Evolutionary conservation across 2,329 filamentous ascomycete species (phyloP).

Genomic region (Basipetospora chlamydospora): DNA sequence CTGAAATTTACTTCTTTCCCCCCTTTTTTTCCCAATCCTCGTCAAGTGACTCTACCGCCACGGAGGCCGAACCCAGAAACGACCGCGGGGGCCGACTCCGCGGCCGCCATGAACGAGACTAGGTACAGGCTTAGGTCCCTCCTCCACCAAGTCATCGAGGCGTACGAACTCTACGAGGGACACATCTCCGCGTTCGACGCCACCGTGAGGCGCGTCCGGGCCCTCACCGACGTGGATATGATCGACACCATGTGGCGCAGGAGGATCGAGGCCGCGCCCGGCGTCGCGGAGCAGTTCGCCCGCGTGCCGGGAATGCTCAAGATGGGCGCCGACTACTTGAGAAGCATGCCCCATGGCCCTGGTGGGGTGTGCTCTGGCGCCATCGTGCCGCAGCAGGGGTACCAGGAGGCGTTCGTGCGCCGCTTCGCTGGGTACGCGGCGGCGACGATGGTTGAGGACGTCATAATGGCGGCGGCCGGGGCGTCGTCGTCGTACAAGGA

Average conservation of each 20-base stretch:
- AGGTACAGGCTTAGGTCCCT: slow-evolving; percentile 10
- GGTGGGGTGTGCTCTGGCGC: too few relatives aligned
- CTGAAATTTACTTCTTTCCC: not conserved
- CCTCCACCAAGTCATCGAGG: slow-evolving; percentile 12
- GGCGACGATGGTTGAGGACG: not conserved
- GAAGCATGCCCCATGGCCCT: too few relatives aligned
- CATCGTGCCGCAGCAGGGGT: slow-evolving; percentile 1
- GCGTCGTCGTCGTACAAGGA: not conserved
- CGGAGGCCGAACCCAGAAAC: not conserved
- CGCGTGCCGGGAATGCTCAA: not conserved
- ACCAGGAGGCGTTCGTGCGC: not conserved
- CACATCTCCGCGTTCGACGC: slow-evolving; percentile 12
- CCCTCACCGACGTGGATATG: slow-evolving; percentile 10
- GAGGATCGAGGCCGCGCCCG: slow-evolving; percentile 10
- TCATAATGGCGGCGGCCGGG: not conserved
- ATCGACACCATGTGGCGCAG: slow-evolving; percentile 15
- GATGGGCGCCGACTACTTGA: not conserved
- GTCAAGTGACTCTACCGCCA: too few relatives aligned
- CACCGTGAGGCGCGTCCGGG: slow-evolving; percentile 12
- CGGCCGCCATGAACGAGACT: not conserved
- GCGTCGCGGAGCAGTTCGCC: slow-evolving; percentile 6
- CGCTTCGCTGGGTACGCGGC: too few relatives aligned
- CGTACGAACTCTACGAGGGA: slow-evolving; percentile 10
- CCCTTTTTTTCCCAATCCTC: not conserved
- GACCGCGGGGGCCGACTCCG: not conserved